phyloP scores from a whole-genome alignment of 805 yeast genomes.

The Jamesozyma gamospora region DNA sequence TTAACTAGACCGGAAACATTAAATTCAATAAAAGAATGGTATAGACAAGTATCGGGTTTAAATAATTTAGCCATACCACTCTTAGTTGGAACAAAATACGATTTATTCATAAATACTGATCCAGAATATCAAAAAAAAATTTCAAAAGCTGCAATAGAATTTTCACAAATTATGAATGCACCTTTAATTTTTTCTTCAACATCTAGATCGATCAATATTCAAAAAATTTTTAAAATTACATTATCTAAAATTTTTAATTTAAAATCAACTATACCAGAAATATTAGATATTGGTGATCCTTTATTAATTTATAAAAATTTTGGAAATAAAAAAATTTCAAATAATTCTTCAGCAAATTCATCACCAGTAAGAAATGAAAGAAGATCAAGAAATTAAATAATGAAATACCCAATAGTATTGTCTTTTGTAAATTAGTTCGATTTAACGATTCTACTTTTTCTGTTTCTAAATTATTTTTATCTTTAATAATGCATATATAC shows the following conservation, averaged over 20 bases:
- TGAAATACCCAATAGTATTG: too few relatives aligned
- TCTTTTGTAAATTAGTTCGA: too few relatives aligned
- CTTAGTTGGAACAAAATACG: slow-evolving; percentile 89
- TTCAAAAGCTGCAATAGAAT: slow-evolving; percentile 71
- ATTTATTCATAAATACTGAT: slow-evolving; percentile 68
- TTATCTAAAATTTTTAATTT: slow-evolving; percentile 86
- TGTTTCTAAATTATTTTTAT: too few relatives aligned
- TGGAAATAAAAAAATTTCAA: slow-evolving; percentile 9
- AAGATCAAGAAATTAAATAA: neutral
- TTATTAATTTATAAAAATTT: slow-evolving; percentile 51
- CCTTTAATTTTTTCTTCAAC: slow-evolving; percentile 83
- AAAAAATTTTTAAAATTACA: slow-evolving; percentile 84
- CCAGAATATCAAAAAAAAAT: slow-evolving; percentile 75
- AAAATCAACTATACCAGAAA: slow-evolving; percentile 73
- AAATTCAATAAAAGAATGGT: slow-evolving; percentile 90
- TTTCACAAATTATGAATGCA: slow-evolving; percentile 84
- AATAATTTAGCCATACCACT: slow-evolving; percentile 87
- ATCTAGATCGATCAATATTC: slow-evolving; percentile 83
- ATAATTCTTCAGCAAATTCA: neutral
- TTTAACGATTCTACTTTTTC: too few relatives aligned
- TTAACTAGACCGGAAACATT: slow-evolving; percentile 77
- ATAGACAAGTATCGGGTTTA: slow-evolving; percentile 79
- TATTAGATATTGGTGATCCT: slow-evolving; percentile 84
- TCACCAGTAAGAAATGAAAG: neutral
- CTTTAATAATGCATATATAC: too few relatives aligned